Conservation (phyloP, 2,329 filamentous ascomycete genomes). For the Sarocladium kiliense region DNA sequence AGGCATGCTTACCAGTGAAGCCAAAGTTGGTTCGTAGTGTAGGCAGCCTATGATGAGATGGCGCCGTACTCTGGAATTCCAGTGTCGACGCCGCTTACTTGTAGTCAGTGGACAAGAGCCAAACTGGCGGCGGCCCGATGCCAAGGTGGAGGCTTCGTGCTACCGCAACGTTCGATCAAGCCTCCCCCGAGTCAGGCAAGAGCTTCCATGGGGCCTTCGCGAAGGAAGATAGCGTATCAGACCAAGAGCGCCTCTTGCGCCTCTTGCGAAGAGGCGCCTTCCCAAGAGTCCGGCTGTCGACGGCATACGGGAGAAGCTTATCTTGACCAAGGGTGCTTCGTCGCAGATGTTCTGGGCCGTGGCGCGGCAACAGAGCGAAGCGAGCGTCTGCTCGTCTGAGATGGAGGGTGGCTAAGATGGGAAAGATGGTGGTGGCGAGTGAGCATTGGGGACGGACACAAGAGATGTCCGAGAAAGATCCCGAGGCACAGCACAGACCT, state of each 20-base stretch:
- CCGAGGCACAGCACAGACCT: neutral
- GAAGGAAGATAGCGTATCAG: neutral
- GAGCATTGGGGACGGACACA: neutral
- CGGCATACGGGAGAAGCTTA: slow-evolving; percentile 8
- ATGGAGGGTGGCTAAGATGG: slow-evolving; percentile 4
- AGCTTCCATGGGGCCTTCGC: neutral
- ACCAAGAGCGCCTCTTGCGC: neutral
- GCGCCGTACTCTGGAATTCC: neutral
- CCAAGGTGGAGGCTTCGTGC: neutral
- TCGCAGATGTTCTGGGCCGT: neutral
- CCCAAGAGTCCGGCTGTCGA: slow-evolving; percentile 3
- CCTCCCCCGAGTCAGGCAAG: neutral
- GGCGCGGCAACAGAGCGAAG: neutral
- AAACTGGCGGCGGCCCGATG: neutral
- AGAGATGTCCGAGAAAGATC: neutral
- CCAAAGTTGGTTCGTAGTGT: neutral
- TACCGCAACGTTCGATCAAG: neutral
- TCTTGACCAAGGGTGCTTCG: neutral
- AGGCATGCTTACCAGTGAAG: neutral
- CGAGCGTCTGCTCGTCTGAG: neutral
- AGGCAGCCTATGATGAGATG: neutral
- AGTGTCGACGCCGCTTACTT: neutral
- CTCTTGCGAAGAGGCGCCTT: neutral
- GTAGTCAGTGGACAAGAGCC: neutral
- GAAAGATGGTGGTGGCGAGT: neutral